Conservation (phyloP, 208 protist genomes). For the Borovskyia barvae region DNA sequence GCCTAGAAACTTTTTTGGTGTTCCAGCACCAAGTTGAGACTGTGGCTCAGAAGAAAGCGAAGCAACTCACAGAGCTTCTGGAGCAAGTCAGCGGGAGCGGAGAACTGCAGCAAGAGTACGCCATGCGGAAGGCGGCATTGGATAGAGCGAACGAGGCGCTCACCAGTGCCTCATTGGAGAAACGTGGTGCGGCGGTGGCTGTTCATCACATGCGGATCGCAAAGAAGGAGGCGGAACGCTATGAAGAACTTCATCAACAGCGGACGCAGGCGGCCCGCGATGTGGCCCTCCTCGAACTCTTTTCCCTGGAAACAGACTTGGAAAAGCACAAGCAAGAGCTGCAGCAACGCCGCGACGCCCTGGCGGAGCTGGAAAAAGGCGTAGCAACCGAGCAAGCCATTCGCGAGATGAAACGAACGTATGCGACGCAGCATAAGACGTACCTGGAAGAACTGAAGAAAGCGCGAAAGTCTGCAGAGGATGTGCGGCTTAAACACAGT, state of each 20-base stretch:
- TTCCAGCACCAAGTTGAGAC: constrained; percentile 97
- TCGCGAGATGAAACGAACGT: constrained; percentile 74
- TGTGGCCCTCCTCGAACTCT: constrained; percentile 88
- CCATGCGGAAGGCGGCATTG: constrained; percentile 57
- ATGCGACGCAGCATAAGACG: constrained; percentile 70
- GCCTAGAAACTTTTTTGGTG: constrained; percentile 95
- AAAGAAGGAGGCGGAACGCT: constrained; percentile 95
- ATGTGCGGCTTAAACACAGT: constrained; percentile 62
- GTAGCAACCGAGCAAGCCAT: constrained; percentile 64
- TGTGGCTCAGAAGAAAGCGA: constrained; percentile 93
- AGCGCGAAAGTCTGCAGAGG: constrained; percentile 51
- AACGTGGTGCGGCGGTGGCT: constrained; percentile 85
- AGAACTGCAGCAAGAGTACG: constrained; percentile 94
- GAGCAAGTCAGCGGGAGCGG: constrained; percentile 95
- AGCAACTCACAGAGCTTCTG: constrained; percentile 95
- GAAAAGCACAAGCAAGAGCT: constrained; percentile 70
- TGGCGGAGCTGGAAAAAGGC: constrained; percentile 68
- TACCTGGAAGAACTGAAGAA: constrained; percentile 81
- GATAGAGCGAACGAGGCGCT: constrained; percentile 82
- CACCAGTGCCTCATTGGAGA: constrained; percentile 80
- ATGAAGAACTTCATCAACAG: constrained; percentile 53
- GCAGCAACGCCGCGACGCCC: constrained; percentile 39
- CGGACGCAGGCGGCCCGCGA: constrained; percentile 56
- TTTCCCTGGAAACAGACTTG: constrained; percentile 82
- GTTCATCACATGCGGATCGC: constrained; percentile 94